Base-by-base conservation (phyloP, 2,329 filamentous ascomycete species). In the Talaromyces sp. region DNA sequence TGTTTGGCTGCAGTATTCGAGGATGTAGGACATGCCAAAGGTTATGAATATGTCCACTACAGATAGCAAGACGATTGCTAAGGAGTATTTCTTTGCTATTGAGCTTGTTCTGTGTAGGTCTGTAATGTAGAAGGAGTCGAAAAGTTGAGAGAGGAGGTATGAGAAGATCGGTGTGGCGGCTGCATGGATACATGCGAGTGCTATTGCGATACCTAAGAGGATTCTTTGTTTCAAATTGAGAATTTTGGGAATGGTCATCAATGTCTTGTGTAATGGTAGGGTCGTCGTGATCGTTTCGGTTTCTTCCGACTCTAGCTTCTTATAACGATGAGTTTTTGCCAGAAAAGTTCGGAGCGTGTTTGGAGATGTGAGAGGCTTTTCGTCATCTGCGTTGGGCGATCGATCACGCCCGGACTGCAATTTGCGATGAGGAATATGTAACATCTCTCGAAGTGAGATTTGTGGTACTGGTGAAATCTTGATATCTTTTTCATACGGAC, bases 151-250 rank as follows among this genome's bases (percentile, higher is more conserved):
- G 60, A 97, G 88, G 9, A 90, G 82, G 73, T 85, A 92, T 0
- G 92, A 89, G 70, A 97, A 97, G 0, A 86, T 79, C 0, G 93
- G 91, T 0, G 89, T 90, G 31, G 85, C 83, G 3, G 83, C 85
- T 3, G 91, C 89, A 56, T 91, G 87, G 0, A 89, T 70, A 0
- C 90, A 70, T 35, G 89, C 87, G 52, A 84, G 82, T 0, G 85
- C n/a, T 10, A 92, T 77, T 1, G 88, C 91, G 1, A 85, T 62
- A 0, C 89, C 33, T 0, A 96, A 78, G 13, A 85, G 74, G 0
- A 84, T 1, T 1, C 84, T 85, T 13, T 88, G 81, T 7, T 68
- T 77, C 60, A 70, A 72, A 0, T 80, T 78, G 0, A 97, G 78
- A 0, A 77, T 82, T 0, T 91, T 89, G 86, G 91, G 90, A 0